Conservation (phyloP, 75 land plant species). For the Pinus tabuliformis region DNA sequence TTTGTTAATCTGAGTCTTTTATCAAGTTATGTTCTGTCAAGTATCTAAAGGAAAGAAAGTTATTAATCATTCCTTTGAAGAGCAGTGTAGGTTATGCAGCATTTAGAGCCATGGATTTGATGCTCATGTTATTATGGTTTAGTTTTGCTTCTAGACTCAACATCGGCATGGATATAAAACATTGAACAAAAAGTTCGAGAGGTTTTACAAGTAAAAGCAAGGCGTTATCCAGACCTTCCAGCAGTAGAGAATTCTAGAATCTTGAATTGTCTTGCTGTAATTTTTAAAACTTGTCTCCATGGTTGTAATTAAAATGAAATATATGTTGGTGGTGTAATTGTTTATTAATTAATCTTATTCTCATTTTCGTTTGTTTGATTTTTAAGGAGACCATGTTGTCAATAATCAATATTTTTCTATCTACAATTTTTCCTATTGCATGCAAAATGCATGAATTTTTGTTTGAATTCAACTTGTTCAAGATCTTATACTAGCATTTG, state of each 20-base stretch:
- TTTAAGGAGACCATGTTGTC: background rate
- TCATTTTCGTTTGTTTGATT: background rate
- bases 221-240: conserved; percentile 57
- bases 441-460: conserved; percentile 58
- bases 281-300: background rate
- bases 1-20: conserved; percentile 4
- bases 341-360: background rate
- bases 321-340: background rate
- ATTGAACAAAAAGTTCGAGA: conserved; percentile 76
- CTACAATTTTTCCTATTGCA: background rate
- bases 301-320: background rate
- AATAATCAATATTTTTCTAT: background rate
- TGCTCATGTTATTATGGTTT: conserved; percentile 14
- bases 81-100: background rate
- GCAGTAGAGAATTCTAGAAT: conserved; percentile 56
- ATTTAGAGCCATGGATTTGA: background rate
- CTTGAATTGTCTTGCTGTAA: conserved; percentile 24
- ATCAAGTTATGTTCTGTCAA: conserved; percentile 15
- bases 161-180: conserved; percentile 45
- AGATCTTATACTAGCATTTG: too few relatives aligned
- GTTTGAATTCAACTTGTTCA: too few relatives aligned
- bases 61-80: background rate
- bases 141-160: conserved; percentile 21
- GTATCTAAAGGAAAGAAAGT: background rate
- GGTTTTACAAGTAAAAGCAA: conserved; percentile 79